Percentiles rank a stretch among this genome's conserved stretches.
Evolutionary conservation across 257 asterid species (phyloP).

Genomic region (Mentha longifolia): DNA sequence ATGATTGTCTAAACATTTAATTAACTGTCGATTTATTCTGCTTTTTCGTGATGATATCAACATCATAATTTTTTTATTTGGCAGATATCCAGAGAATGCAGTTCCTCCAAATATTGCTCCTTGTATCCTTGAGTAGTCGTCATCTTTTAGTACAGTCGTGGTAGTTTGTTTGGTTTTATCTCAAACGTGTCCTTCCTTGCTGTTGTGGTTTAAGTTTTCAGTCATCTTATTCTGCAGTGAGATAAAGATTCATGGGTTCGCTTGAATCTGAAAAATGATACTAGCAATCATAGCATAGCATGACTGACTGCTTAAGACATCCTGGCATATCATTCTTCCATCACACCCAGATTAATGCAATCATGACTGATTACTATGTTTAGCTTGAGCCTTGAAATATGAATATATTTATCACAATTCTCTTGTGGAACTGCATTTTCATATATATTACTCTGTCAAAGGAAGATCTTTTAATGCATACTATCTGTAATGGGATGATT

Average conservation of each 20-base stretch:
- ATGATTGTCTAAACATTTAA: constrained; percentile 32
- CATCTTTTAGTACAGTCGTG: constrained; percentile 13
- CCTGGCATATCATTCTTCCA: no score
- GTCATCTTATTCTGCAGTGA: neutral
- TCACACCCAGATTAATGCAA: no score
- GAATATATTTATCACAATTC: no score
- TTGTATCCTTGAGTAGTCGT: constrained; percentile 68
- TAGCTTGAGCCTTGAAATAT: no score
- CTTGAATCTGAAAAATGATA: neutral
- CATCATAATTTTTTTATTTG: constrained; percentile 28
- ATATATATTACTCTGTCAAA: no score
- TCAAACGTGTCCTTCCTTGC: neutral
- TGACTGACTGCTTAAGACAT: no score
- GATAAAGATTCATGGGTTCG: neutral
- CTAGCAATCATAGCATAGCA: neutral
- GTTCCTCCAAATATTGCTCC: constrained; percentile 90
- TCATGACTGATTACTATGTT: no score
- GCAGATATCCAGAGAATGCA: constrained; percentile 82
- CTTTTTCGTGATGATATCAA: constrained; percentile 23
- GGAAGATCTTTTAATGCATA: no score
- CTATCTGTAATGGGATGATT: no score
- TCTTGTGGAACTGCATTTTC: no score
- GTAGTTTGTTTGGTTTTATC: constrained; percentile 25
- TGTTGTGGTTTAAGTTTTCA: constrained; percentile 19
- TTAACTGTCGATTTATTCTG: constrained; percentile 1